Conservation (phyloP, 2,329 filamentous ascomycete genomes). For the Ophiostoma angusticollis region DNA sequence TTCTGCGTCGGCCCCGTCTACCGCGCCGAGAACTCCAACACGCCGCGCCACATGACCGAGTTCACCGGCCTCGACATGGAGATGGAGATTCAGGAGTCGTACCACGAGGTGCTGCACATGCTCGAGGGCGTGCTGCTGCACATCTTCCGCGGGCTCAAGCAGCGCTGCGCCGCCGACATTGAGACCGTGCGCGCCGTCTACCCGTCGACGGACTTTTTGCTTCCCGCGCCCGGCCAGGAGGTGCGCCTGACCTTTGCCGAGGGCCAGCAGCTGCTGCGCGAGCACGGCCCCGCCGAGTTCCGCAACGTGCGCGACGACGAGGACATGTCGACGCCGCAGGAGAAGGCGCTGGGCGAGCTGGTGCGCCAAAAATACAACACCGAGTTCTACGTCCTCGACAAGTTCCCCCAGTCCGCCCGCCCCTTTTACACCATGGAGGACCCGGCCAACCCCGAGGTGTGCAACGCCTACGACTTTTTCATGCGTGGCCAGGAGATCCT, state of each 20-base stretch:
- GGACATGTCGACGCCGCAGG: constrained; percentile 68
- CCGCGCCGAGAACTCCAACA: constrained; percentile 77
- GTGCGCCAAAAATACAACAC: constrained; percentile 81
- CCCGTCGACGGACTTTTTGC: constrained; percentile 63
- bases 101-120: constrained; percentile 60
- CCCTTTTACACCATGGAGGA: constrained; percentile 89
- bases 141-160: constrained; percentile 64
- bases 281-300: constrained; percentile 56
- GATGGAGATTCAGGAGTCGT: constrained; percentile 73
- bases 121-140: constrained; percentile 62
- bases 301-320: constrained; percentile 60
- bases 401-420: constrained; percentile 79
- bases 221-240: constrained; percentile 61
- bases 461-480: constrained; percentile 67
- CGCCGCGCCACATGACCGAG: constrained; percentile 74
- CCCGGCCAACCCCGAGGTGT: constrained; percentile 47
- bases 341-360: constrained; percentile 78
- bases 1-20: constrained; percentile 73
- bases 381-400: constrained; percentile 94
- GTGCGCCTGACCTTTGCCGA: constrained; percentile 67
- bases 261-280: constrained; percentile 63
- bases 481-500: constrained; percentile 87
- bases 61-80: constrained; percentile 83
- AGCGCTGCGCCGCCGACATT: constrained; percentile 57
- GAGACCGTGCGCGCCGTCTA: constrained; percentile 61